Conservation (phyloP, 2,329 filamentous ascomycete genomes). For the Verticillium isaacii region DNA sequence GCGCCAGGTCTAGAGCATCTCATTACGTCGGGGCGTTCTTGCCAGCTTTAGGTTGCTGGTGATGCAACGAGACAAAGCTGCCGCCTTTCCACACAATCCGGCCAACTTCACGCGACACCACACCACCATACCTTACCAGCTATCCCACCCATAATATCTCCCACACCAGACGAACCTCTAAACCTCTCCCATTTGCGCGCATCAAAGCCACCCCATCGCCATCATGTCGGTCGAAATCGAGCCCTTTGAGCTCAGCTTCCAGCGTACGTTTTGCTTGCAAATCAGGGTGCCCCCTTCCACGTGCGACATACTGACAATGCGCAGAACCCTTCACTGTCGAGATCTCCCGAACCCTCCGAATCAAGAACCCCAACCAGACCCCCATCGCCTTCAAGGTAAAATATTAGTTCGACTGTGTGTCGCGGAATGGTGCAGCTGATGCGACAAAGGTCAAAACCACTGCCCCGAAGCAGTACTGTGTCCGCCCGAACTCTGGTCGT, state of each 20-base stretch:
- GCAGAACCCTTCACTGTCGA: slow-evolving; percentile 64
- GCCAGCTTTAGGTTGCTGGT: neutral
- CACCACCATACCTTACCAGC: neutral
- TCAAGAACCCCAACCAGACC: slow-evolving; percentile 58
- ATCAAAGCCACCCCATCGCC: slow-evolving; percentile 10
- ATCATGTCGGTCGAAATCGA: slow-evolving; percentile 94
- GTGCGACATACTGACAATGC: slow-evolving; percentile 4
- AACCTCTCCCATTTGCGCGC: neutral
- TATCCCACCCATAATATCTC: slow-evolving; percentile 10
- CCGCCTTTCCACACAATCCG: neutral
- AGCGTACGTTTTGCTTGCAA: slow-evolving; percentile 57
- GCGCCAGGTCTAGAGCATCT: neutral
- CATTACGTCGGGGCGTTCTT: neutral
- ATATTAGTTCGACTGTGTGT: slow-evolving; percentile 4
- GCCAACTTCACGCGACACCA: neutral
- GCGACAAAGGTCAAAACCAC: slow-evolving; percentile 89
- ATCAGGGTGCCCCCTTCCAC: slow-evolving; percentile 2
- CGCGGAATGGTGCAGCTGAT: slow-evolving; percentile 7
- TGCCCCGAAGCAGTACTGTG: slow-evolving; percentile 98
- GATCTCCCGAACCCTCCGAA: slow-evolving; percentile 59
- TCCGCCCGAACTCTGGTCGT: slow-evolving; percentile 92
- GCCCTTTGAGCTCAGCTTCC: slow-evolving; percentile 87
- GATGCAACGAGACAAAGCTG: neutral
- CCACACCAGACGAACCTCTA: slow-evolving; percentile 8
- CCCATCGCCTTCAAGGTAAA: slow-evolving; percentile 68